Conservation (phyloP, 768 basidiomycete species). For the Pisolithus marmoratus region DNA sequence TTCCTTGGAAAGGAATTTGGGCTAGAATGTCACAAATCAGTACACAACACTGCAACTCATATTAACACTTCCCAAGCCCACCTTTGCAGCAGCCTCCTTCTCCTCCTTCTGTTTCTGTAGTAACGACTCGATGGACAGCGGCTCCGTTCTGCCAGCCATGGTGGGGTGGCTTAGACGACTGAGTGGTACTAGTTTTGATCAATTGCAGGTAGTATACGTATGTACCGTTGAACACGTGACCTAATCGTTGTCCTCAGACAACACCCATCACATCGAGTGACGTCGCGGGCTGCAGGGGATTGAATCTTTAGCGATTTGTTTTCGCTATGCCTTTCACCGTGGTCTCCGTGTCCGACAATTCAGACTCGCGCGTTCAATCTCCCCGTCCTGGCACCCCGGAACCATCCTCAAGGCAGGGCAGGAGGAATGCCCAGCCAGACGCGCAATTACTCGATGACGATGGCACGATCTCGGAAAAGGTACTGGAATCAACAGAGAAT, state of each 20-base stretch:
- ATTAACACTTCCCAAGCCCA: constrained; percentile 24
- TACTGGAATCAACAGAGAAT: constrained; percentile 11
- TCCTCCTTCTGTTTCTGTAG: constrained; percentile 84
- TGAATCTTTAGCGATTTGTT: constrained; percentile 12
- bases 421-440: constrained; percentile 44
- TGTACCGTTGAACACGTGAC: background rate
- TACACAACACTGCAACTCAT: background rate
- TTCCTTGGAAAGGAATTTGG: constrained; percentile 90
- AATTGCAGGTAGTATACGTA: too few species aligned
- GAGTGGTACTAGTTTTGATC: too few species aligned
- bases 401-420: constrained; percentile 53
- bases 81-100: constrained; percentile 88
- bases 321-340: constrained; percentile 12
- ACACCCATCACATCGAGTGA: constrained; percentile 20
- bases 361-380: constrained; percentile 31
- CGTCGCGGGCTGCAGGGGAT: constrained; percentile 10
- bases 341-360: constrained; percentile 3
- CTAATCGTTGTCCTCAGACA: background rate
- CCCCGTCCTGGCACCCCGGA: constrained; percentile 59
- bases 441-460: constrained; percentile 66
- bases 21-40: constrained; percentile 41
- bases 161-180: constrained; percentile 1
- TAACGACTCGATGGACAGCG: constrained; percentile 84
- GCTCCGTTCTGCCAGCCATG: constrained; percentile 54
- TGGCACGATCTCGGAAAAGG: constrained; percentile 62